phyloP scores from a whole-genome alignment of 257 asterid species.

The Buddleja alternifolia region DNA sequence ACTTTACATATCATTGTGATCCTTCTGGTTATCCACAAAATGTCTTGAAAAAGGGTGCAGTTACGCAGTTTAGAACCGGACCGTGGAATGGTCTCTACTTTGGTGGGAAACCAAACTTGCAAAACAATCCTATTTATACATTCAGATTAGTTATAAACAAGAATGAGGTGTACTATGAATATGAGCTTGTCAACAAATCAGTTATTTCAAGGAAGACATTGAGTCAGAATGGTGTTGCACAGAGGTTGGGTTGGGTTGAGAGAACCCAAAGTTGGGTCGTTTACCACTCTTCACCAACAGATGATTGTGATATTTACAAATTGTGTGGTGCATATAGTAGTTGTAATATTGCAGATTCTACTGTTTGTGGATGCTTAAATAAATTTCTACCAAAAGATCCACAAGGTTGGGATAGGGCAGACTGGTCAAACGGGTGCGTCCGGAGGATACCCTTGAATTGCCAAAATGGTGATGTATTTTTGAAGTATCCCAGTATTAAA shows the following conservation, averaged over 20 bases:
- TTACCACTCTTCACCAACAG: background rate
- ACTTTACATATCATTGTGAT: constrained; percentile 27
- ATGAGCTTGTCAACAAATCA: constrained; percentile 25
- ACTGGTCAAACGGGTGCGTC: constrained; percentile 40
- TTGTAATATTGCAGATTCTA: constrained; percentile 28
- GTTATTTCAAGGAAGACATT: constrained; percentile 24
- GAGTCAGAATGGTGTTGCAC: constrained; percentile 20
- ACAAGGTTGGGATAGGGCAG: constrained; percentile 25
- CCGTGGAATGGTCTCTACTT: constrained; percentile 56
- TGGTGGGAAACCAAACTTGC: constrained; percentile 37
- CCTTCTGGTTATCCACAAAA: constrained; percentile 41
- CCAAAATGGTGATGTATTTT: constrained; percentile 29
- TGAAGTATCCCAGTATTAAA: constrained; percentile 31
- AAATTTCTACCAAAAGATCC: constrained; percentile 31
- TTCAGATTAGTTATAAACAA: constrained; percentile 6
- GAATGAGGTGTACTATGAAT: constrained; percentile 32
- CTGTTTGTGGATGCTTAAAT: constrained; percentile 39
- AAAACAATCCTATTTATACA: background rate
- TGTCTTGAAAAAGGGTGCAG: constrained; percentile 1
- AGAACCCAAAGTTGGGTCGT: background rate
- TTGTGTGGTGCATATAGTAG: constrained; percentile 37
- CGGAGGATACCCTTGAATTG: constrained; percentile 33
- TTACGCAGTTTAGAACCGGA: constrained; percentile 32
- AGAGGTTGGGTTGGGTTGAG: constrained; percentile 13
- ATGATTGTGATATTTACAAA: constrained; percentile 30